Percentiles rank a stretch among this genome's conserved stretches.
These are phyloP conservation scores for Micractinium sp. DNA, from an alignment of 139 green algal species.

Conservation along the genomic window DNA sequence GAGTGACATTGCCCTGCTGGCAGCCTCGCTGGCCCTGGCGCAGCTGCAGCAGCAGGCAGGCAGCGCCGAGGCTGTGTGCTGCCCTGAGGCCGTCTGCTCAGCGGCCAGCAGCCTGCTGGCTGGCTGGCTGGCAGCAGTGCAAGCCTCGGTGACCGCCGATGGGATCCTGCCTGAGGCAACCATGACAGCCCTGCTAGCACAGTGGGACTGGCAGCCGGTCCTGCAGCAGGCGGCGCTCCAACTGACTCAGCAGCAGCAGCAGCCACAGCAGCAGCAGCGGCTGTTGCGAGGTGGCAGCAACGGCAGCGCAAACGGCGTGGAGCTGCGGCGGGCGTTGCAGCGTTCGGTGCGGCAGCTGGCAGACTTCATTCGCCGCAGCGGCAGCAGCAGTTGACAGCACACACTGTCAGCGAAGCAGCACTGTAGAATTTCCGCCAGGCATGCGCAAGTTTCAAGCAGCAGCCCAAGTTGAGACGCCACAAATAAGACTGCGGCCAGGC, in stretches of 20 bases:
- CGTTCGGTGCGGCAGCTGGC: slow-evolving; percentile 18
- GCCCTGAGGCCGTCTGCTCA: neutral
- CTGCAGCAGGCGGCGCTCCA: slow-evolving; percentile 15
- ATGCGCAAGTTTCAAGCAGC: too few relatives aligned
- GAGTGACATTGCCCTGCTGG: slow-evolving; percentile 34
- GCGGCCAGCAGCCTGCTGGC: neutral
- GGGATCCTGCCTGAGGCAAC: neutral
- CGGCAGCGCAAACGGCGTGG: neutral
- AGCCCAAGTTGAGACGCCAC: too few relatives aligned
- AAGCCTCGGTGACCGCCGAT: neutral
- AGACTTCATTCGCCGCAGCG: neutral
- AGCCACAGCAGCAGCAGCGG: neutral
- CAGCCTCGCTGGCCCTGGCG: neutral
- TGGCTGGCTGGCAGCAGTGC: neutral
- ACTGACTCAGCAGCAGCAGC: neutral
- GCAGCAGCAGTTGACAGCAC: neutral
- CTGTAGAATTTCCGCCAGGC: too few relatives aligned
- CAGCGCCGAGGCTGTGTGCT: neutral
- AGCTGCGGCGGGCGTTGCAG: slow-evolving; percentile 16
- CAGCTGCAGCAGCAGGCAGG: slow-evolving; percentile 4
- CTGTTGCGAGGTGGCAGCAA: neutral
- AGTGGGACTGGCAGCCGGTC: slow-evolving; percentile 22
- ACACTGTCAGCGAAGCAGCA: too few relatives aligned
- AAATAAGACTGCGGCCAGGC: too few relatives aligned
- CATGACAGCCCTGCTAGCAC: neutral